These are phyloP conservation scores for Rhynchospora tenuis DNA, from an alignment of 176 grass and related monocot genomes.

Conservation along the genomic window DNA sequence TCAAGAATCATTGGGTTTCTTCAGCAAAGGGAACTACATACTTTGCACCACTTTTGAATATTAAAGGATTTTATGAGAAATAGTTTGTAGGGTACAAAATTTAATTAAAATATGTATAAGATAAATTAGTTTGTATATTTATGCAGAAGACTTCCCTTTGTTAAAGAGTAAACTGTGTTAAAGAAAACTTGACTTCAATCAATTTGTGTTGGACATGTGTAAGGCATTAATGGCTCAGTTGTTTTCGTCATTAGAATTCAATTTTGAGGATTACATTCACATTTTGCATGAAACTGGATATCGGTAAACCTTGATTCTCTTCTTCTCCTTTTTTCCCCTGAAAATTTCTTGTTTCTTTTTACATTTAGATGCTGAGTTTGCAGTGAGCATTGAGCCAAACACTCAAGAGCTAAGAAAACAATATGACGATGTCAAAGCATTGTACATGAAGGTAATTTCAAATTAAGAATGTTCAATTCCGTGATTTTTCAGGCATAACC, in stretches of 20 bases:
- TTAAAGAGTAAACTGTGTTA: background rate
- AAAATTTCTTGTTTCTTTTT: too few relatives aligned
- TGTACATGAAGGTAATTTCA: constrained; percentile 57
- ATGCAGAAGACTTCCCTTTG: background rate
- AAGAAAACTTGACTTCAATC: background rate
- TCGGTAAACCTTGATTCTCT: background rate
- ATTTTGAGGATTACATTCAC: background rate
- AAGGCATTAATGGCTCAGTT: background rate
- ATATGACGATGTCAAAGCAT: constrained; percentile 69
- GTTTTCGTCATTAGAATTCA: background rate
- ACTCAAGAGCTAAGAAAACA: constrained; percentile 88
- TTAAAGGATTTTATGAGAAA: background rate
- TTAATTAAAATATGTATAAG: background rate
- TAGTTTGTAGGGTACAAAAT: background rate
- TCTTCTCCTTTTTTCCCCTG: background rate
- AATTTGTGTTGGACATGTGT: background rate
- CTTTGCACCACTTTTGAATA: background rate
- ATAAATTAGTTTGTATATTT: background rate
- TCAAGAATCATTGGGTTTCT: background rate
- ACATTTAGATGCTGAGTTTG: constrained; percentile 73
- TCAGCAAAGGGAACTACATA: background rate
- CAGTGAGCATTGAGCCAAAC: constrained; percentile 78
- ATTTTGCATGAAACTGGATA: background rate
- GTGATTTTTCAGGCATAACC: background rate
- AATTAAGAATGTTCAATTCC: background rate